phyloP scores from a whole-genome alignment of 1,139 yeast genomes.

The Debaryomyces sp. region DNA sequence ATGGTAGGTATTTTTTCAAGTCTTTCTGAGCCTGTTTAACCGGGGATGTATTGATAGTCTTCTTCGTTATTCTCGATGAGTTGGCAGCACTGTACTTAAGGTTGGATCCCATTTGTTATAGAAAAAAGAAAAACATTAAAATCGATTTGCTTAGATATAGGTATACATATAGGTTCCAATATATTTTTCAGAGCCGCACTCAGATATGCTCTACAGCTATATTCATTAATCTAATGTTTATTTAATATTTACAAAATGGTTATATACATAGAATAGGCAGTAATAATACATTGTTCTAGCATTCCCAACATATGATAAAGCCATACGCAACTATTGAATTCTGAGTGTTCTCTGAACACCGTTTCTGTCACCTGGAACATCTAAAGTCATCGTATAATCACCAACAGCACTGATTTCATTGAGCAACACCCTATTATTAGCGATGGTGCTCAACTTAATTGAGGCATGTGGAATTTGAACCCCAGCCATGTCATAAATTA shows the following conservation, averaged over 20 bases:
- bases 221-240: constrained; percentile 2
- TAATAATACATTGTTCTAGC: constrained; percentile 1
- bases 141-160: not conserved
- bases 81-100: constrained; percentile 46
- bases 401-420: constrained; percentile 31
- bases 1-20: constrained; percentile 28
- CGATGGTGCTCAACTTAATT: constrained; percentile 21
- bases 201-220: not conserved
- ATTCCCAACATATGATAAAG: not conserved
- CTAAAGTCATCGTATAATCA: constrained; percentile 31
- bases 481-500: constrained; percentile 36
- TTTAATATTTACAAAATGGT: constrained; percentile 5
- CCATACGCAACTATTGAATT: constrained; percentile 11
- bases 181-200: constrained; percentile 2
- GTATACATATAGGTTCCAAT: not conserved
- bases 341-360: constrained; percentile 19
- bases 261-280: constrained; percentile 4
- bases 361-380: constrained; percentile 25
- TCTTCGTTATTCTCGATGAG: constrained; percentile 37
- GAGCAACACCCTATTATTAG: constrained; percentile 17
- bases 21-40: constrained; percentile 25
- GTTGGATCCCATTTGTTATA: constrained; percentile 23
- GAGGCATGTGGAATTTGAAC: constrained; percentile 28
- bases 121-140: not conserved
- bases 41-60: constrained; percentile 23